Percentiles rank a stretch among this genome's conserved stretches.
Conservation (phyloP, 2,329 filamentous ascomycete species). For the Sphaerulina populicola region DNA sequence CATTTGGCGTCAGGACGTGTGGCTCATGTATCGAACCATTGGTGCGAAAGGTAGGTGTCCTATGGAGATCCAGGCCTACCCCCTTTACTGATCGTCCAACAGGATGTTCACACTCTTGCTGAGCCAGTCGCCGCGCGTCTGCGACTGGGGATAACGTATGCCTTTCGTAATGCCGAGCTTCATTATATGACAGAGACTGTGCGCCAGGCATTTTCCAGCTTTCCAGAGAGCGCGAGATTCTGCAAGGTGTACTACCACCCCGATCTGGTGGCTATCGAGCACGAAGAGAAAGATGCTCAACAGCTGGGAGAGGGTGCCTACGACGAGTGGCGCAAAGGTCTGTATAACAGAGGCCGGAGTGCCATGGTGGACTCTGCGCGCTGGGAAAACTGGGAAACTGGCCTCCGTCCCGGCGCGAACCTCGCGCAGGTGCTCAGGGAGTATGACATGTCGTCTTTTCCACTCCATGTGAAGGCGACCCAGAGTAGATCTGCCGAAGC, state of each 20-base stretch:
- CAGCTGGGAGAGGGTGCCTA: constrained; percentile 58
- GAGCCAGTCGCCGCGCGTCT: constrained; percentile 52
- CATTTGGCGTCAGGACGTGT: constrained; percentile 61
- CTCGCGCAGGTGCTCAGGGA: constrained; percentile 28
- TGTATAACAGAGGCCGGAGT: constrained; percentile 55
- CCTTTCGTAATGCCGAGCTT: constrained; percentile 54
- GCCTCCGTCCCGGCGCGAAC: constrained; percentile 24
- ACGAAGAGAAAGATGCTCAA: constrained; percentile 56
- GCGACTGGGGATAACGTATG: constrained; percentile 60
- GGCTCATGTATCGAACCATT: constrained; percentile 54
- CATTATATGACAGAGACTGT: constrained; percentile 52
- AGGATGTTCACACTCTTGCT: constrained; percentile 64
- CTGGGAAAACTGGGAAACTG: constrained; percentile 66
- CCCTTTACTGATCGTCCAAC: constrained; percentile 11
- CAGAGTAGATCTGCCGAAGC: constrained; percentile 22
- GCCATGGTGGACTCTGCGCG: constrained; percentile 54
- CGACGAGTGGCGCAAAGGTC: constrained; percentile 72
- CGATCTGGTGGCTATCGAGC: constrained; percentile 55
- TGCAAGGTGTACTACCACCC: constrained; percentile 58
- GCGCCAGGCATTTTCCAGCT: constrained; percentile 46
- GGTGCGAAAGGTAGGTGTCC: constrained; percentile 55
- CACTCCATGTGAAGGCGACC: constrained; percentile 15
- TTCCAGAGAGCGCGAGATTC: constrained; percentile 44
- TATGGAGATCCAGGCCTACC: not conserved
- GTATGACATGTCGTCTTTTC: constrained; percentile 30